Evolutionary conservation across 2,329 filamentous ascomycete genomes (phyloP).

Genomic region (Venturia effusa): DNA sequence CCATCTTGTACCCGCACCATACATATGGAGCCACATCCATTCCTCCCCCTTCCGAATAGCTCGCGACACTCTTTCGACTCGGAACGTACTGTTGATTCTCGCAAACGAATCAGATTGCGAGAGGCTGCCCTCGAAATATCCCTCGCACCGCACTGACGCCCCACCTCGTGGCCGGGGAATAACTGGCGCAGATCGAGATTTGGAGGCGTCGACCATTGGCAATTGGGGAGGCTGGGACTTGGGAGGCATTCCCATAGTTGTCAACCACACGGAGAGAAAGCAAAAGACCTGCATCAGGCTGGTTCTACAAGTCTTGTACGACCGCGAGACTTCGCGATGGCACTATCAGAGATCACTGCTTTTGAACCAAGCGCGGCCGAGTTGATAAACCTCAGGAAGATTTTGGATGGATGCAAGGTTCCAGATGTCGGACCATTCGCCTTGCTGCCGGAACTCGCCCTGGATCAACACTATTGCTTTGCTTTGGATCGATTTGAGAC

Average conservation of each 20-base stretch:
- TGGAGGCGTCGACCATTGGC: background rate
- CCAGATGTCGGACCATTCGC: constrained; percentile 8
- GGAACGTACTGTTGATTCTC: background rate
- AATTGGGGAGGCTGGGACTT: background rate
- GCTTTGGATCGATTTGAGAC: constrained; percentile 7
- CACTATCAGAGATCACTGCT: background rate
- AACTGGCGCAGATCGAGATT: background rate
- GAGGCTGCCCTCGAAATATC: background rate
- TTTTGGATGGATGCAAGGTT: constrained; percentile 6
- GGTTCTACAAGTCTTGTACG: constrained; percentile 2
- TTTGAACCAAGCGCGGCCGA: constrained; percentile 9
- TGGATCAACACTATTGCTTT: constrained; percentile 4
- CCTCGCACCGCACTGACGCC: background rate
- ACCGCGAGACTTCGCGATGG: constrained; percentile 8
- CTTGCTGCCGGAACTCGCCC: background rate
- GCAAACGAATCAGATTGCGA: background rate
- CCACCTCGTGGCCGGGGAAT: background rate
- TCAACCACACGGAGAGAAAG: background rate
- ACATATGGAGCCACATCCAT: background rate
- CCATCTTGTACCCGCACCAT: background rate
- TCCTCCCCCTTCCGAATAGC: background rate
- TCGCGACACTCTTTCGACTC: background rate
- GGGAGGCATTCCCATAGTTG: background rate
- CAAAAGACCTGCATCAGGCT: constrained; percentile 1
- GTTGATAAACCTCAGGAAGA: constrained; percentile 8